phyloP scores from a whole-genome alignment of 257 asterid genomes.

The Gentiana macrophylla region DNA sequence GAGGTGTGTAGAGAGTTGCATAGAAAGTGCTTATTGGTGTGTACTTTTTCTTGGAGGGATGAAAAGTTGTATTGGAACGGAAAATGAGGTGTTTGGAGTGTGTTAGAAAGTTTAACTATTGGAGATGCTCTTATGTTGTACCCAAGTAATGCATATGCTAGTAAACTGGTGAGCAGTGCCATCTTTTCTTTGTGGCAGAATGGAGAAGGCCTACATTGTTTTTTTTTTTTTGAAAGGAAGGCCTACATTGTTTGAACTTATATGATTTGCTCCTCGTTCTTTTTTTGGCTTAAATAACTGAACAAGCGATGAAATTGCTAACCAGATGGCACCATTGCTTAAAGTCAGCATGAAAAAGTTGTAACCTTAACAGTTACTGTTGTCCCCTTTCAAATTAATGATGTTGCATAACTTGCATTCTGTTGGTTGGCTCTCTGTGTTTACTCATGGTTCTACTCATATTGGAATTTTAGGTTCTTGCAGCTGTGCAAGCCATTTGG shows the following conservation, averaged over 20 bases:
- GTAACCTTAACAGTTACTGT: background rate
- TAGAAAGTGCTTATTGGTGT: too few species aligned
- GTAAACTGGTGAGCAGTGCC: background rate
- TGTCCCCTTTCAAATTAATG: background rate
- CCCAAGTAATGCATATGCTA: too few species aligned
- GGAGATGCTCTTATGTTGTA: too few species aligned
- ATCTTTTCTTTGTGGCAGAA: background rate
- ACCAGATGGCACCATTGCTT: background rate
- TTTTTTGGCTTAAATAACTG: background rate
- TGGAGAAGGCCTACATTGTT: too few species aligned
- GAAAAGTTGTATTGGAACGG: too few species aligned
- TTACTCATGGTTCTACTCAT: slow-evolving; percentile 16
- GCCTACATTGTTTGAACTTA: background rate
- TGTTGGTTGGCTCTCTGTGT: slow-evolving; percentile 1
- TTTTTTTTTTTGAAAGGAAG: too few species aligned
- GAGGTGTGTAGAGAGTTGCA: too few species aligned
- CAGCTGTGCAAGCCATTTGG: slow-evolving; percentile 83
- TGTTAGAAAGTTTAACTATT: too few species aligned
- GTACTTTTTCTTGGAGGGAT: too few species aligned
- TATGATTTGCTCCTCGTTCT: background rate
- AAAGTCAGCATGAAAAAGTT: background rate
- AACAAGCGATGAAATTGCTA: background rate
- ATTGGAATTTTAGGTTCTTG: slow-evolving; percentile 80
- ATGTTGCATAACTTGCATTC: background rate
- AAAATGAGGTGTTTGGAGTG: too few species aligned